phyloP scores from a whole-genome alignment of 1,284 basidiomycete genomes.

The Cutaneotrichosporon cyanovorans region DNA sequence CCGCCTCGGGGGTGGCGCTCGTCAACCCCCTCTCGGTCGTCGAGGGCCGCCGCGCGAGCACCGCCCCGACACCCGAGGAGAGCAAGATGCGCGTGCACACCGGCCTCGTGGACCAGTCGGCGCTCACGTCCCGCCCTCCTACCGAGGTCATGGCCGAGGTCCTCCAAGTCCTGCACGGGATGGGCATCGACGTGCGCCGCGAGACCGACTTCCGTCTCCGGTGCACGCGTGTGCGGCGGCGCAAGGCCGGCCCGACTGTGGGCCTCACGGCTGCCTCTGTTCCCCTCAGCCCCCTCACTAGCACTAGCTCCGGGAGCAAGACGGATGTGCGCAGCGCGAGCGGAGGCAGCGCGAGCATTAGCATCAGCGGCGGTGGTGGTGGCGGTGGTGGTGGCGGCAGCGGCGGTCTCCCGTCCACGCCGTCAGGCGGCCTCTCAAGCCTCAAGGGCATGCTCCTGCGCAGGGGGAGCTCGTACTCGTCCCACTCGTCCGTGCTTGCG shows the following conservation, averaged over 20 bases:
- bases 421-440: slow-evolving; percentile 58
- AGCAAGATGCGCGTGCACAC: slow-evolving; percentile 73
- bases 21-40: no score
- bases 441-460: slow-evolving; percentile 77
- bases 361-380: not conserved
- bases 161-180: slow-evolving; percentile 65
- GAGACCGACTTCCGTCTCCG: slow-evolving; percentile 84
- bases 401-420: slow-evolving; percentile 64
- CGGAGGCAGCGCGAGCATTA: not conserved
- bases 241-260: slow-evolving; percentile 51
- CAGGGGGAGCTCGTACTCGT: slow-evolving; percentile 73
- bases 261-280: slow-evolving; percentile 31
- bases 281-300: slow-evolving; percentile 57
- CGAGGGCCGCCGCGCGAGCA: not conserved
- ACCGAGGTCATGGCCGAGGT: slow-evolving; percentile 82
- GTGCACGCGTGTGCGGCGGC: slow-evolving; percentile 66
- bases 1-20: no score
- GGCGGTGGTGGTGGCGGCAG: slow-evolving; percentile 49
- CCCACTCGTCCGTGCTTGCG: slow-evolving; percentile 35
- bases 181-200: slow-evolving; percentile 82
- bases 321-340: slow-evolving; percentile 40
- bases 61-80: slow-evolving; percentile 43
- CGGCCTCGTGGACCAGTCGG: slow-evolving; percentile 87
- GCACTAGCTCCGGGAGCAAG: slow-evolving; percentile 69
- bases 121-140: slow-evolving; percentile 75